These are phyloP conservation scores for Candida coleopterorum DNA, from an alignment of 805 yeast species.

Conservation along the genomic window DNA sequence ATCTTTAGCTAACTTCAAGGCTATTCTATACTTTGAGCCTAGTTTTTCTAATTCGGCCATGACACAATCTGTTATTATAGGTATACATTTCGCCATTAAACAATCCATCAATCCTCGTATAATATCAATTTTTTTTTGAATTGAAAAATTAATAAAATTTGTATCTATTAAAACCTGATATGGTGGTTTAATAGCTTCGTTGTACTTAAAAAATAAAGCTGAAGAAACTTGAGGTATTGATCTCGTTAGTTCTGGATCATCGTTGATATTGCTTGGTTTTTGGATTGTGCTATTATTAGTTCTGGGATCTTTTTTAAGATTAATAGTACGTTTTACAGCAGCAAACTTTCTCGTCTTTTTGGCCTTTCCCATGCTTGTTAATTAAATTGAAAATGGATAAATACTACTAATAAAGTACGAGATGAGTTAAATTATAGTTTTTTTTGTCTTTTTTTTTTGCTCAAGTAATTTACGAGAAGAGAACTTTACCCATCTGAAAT, in stretches of 20 bases:
- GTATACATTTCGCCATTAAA: conserved; percentile 90
- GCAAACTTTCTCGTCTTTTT: conserved; percentile 96
- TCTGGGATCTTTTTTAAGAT: conserved; percentile 61
- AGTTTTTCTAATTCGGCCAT: conserved; percentile 96
- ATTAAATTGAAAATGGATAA: too few species aligned
- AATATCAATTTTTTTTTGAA: conserved; percentile 90
- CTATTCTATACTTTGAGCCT: conserved; percentile 93
- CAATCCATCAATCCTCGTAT: conserved; percentile 98
- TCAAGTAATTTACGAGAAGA: too few species aligned
- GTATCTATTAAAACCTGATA: conserved; percentile 95
- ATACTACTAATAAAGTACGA: too few species aligned
- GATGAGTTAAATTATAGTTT: too few species aligned
- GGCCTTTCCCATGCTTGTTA: conserved; percentile 84
- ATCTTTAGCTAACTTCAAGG: conserved; percentile 86
- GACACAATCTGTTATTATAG: conserved; percentile 94
- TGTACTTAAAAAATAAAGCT: conserved; percentile 90
- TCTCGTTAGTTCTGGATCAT: conserved; percentile 63
- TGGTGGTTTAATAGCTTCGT: conserved; percentile 95
- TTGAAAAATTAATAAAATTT: conserved; percentile 92
- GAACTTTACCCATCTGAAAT: too few species aligned
- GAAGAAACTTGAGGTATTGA: conserved; percentile 87
- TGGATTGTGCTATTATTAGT: conserved; percentile 36
- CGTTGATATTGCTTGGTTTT: conserved; percentile 30
- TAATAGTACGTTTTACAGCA: conserved; percentile 77
- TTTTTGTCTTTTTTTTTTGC: too few species aligned